A percentile compares a stretch with the other conserved stretches of the same genome.
Conservation (phyloP, 768 basidiomycete species). For the Serendipita sp. region DNA sequence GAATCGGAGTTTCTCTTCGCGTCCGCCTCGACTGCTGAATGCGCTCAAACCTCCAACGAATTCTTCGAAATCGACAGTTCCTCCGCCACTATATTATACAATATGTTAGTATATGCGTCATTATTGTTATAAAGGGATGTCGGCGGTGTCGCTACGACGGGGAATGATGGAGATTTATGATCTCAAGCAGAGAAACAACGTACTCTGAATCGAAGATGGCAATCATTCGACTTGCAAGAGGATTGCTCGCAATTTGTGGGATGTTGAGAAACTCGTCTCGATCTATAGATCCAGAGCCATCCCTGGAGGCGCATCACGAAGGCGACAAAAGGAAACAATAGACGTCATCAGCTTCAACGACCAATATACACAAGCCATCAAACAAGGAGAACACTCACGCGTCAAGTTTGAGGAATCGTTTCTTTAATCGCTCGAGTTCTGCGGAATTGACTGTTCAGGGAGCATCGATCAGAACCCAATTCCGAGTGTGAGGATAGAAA, state of each 20-base stretch:
- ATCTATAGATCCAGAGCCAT: slow-evolving; percentile 96
- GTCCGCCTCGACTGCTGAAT: slow-evolving; percentile 89
- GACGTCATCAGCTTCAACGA: not conserved
- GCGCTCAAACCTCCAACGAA: slow-evolving; percentile 96
- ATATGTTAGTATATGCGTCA: not conserved
- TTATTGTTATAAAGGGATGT: too few species aligned
- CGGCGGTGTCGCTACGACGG: not conserved
- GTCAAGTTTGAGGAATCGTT: slow-evolving; percentile 99
- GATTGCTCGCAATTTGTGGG: slow-evolving; percentile 97
- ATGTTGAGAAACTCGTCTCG: slow-evolving; percentile 97
- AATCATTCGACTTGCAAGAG: slow-evolving; percentile 92
- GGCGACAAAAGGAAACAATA: too few species aligned
- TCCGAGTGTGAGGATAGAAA: not conserved
- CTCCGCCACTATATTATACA: slow-evolving; percentile 58
- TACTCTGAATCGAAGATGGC: slow-evolving; percentile 99
- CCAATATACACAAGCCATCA: not conserved
- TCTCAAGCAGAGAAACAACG: slow-evolving; percentile 22
- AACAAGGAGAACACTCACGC: slow-evolving; percentile 32
- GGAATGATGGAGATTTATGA: not conserved
- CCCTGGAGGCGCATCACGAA: slow-evolving; percentile 29
- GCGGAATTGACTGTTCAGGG: slow-evolving; percentile 63
- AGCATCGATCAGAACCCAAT: not conserved
- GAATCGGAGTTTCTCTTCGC: slow-evolving; percentile 93
- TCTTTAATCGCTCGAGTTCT: slow-evolving; percentile 91
- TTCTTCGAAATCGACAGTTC: slow-evolving; percentile 98